phyloP scores from a whole-genome alignment of 768 basidiomycete species.

The Glaciozyma antarctica region DNA sequence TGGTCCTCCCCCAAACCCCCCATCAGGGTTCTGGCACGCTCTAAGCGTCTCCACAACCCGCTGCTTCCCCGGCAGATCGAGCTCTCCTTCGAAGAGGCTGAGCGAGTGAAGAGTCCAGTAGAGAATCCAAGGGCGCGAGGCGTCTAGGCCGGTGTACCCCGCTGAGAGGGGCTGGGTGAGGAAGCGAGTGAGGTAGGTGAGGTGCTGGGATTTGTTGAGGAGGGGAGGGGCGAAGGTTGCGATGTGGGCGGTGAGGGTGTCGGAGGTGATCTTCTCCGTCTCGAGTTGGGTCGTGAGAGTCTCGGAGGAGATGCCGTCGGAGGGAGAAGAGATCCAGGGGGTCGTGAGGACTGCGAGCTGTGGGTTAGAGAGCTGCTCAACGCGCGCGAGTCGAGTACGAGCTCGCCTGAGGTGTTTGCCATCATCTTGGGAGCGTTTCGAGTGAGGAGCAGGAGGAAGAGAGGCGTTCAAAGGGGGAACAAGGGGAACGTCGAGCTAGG shows the following conservation, averaged over 20 bases:
- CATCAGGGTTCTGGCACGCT: conserved; percentile 69
- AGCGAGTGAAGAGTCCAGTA: conserved; percentile 88
- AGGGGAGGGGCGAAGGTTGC: not conserved
- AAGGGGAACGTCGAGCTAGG: no score
- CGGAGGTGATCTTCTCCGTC: conserved; percentile 17
- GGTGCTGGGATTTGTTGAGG: conserved; percentile 8
- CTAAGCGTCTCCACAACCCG: conserved; percentile 65
- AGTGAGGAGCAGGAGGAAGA: no score
- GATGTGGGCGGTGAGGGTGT: conserved; percentile 10
- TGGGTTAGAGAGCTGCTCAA: no score
- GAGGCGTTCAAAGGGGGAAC: no score
- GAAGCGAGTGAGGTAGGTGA: conserved; percentile 59
- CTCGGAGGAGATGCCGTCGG: conserved; percentile 17
- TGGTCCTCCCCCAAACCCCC: conserved; percentile 87
- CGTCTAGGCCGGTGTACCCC: conserved; percentile 74
- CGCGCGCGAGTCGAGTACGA: no score
- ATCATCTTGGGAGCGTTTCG: no score
- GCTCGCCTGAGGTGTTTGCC: no score
- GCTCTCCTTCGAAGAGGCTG: conserved; percentile 43
- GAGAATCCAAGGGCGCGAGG: conserved; percentile 87
- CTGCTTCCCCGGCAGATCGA: conserved; percentile 9
- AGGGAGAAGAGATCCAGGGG: conserved; percentile 19
- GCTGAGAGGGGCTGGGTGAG: conserved; percentile 64
- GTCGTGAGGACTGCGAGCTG: conserved; percentile 16
- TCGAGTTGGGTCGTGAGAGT: conserved; percentile 17